Conservation (phyloP, 768 basidiomycete species). For the Suillus fuscotomentosus region DNA sequence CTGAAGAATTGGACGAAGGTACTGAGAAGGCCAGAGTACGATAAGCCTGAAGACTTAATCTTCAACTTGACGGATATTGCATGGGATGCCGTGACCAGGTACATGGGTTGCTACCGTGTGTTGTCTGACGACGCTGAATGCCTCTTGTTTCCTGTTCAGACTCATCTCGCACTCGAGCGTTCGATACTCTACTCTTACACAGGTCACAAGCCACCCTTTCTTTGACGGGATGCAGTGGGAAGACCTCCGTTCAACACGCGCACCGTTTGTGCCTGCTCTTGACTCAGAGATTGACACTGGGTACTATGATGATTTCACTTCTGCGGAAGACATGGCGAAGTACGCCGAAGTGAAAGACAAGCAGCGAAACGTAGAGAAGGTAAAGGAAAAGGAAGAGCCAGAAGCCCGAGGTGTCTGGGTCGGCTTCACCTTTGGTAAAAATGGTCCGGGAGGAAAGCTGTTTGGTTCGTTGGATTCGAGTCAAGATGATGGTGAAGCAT, state of each 20-base stretch:
- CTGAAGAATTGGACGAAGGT: constrained; percentile 97
- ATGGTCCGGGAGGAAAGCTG: constrained; percentile 56
- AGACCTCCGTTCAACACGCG: constrained; percentile 66
- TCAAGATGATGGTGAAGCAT: constrained; percentile 45
- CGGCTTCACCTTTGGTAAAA: constrained; percentile 90
- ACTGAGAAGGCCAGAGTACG: constrained; percentile 90
- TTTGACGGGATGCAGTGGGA: constrained; percentile 78
- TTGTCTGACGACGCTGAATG: constrained; percentile 4
- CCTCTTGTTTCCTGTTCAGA: constrained; percentile 33
- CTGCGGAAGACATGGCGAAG: constrained; percentile 93
- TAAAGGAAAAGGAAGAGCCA: constrained; percentile 83
- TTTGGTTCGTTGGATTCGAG: constrained; percentile 28
- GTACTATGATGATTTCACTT: constrained; percentile 91
- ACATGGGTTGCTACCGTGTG: constrained; percentile 14
- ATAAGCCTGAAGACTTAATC: constrained; percentile 92
- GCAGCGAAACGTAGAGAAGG: constrained; percentile 88
- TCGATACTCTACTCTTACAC: constrained; percentile 71
- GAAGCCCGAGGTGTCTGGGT: constrained; percentile 81
- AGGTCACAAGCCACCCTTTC: constrained; percentile 80
- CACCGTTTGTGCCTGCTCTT: constrained; percentile 93
- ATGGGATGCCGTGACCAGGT: constrained; percentile 94
- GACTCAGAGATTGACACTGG: constrained; percentile 95
- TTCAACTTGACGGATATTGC: constrained; percentile 93
- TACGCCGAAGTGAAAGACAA: constrained; percentile 99
- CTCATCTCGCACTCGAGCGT: constrained; percentile 86